Evolutionary conservation across 257 asterid genomes (phyloP), one percentile per base, ranked within the genome.

Genomic region (Solanum sejunctum): DNA sequence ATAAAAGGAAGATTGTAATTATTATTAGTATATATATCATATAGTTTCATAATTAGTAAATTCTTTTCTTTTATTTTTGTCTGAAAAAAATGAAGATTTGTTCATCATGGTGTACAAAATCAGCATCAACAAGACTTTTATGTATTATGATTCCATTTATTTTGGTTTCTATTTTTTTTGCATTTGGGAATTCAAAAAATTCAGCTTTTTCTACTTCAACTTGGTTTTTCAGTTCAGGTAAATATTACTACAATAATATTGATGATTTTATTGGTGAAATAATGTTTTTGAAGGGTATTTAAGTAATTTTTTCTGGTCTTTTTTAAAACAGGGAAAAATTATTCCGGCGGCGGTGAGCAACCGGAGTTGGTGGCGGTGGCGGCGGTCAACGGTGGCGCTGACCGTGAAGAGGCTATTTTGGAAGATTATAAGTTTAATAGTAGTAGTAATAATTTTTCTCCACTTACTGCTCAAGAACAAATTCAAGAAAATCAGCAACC

Each of bases 121-220:
- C 92, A 72, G 82, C 86, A 5, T 89, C 93, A 2, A 84, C 87
- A 66, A 91, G 94, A 88, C 84, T 91, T 60, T 63, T 89, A 39
- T 90, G 93, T 86, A 90, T 91, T 70, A 84, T 90, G 80, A 49
- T 89, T 82, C 94, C 94, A 17, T 82, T 94, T 64, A 71, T 91
- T 84, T 69, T 90, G 87, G 88, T 92, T 58, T 85, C 91, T 6
- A 88, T 84, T 7, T 12, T 86, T 77, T 75, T 88, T 77, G 86
- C 85, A 47, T 84, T 90, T 1, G 45, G 87, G 77, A 92, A 89
- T 49, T 82, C 89, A 2, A 71, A 36, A 8, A 43, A 41, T 47
- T 83, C 82, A 15, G 8, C 82, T 15, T 75, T 52, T 75, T 75
- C 56, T 12, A 21, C 39, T 8, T 84, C 90, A 0, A 85, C 77